Evolutionary conservation across 2,329 filamentous ascomycete species (phyloP).

Genomic region (Exophiala dermatitidis): DNA sequence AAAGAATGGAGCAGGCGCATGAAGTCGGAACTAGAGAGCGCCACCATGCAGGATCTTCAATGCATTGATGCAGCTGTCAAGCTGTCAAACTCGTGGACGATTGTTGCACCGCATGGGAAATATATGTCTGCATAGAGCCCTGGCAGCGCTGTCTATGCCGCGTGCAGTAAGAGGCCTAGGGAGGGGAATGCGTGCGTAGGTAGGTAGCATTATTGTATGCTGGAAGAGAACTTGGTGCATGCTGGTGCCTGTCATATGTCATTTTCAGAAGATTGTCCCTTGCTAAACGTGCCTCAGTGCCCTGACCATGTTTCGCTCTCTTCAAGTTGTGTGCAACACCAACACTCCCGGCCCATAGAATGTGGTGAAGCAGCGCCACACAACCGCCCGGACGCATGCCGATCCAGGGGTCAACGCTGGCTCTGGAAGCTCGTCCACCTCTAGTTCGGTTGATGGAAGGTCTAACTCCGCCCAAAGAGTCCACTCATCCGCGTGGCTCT

Average conservation of each 20-base stretch:
- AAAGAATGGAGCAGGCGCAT: background rate
- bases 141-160: background rate
- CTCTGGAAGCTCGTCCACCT: background rate
- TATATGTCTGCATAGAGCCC: background rate
- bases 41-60: slow-evolving; percentile 6
- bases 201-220: too few relatives aligned
- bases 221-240: too few relatives aligned
- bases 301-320: background rate
- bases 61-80: slow-evolving; percentile 5
- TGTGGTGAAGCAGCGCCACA: background rate
- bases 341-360: background rate
- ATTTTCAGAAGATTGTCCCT: background rate
- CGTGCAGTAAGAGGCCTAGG: background rate
- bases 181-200: too few relatives aligned
- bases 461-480: too few relatives aligned
- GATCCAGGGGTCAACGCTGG: background rate
- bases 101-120: background rate
- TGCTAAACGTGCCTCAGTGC: background rate
- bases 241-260: background rate
- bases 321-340: background rate
- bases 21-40: background rate
- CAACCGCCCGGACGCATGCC: background rate
- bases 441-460: too few relatives aligned
- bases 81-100: background rate
- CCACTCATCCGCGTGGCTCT: too few relatives aligned